These are phyloP conservation scores for Cladosporium halotolerans DNA, from an alignment of 2,329 filamentous ascomycete species.

Conservation along the genomic window DNA sequence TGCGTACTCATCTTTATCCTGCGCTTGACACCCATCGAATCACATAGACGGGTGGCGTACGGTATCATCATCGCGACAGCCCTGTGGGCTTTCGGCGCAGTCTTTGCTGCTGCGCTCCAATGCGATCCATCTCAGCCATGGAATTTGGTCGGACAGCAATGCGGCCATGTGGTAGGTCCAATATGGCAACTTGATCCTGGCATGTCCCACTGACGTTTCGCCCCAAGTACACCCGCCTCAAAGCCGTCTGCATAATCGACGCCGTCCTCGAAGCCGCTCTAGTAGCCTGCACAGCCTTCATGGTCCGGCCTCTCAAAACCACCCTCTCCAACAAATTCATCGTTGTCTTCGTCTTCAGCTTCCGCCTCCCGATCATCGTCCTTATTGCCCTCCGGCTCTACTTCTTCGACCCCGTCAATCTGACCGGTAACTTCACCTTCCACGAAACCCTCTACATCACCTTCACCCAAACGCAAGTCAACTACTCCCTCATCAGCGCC, in stretches of 20 bases:
- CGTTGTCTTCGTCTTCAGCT: slow-evolving; percentile 10
- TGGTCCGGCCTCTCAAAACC: slow-evolving; percentile 6
- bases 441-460: slow-evolving; percentile 13
- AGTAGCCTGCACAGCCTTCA: slow-evolving; percentile 5
- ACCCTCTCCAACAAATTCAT: slow-evolving; percentile 7
- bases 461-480: slow-evolving; percentile 16
- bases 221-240: not conserved
- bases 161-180: not conserved
- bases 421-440: slow-evolving; percentile 12
- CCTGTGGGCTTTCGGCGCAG: slow-evolving; percentile 13
- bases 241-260: slow-evolving; percentile 5
- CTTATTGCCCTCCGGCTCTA: slow-evolving; percentile 13
- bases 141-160: slow-evolving; percentile 6
- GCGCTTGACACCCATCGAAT: slow-evolving; percentile 15
- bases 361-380: slow-evolving; percentile 12
- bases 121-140: slow-evolving; percentile 14
- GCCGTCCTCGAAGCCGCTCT: slow-evolving; percentile 2
- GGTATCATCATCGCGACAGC: slow-evolving; percentile 10
- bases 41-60: slow-evolving; percentile 9
- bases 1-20: slow-evolving; percentile 17
- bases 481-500: slow-evolving; percentile 16
- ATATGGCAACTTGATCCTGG: too few species aligned
- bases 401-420: slow-evolving; percentile 7
- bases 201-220: too few species aligned
- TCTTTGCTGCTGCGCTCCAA: slow-evolving; percentile 16